phyloP scores from a whole-genome alignment of 2,329 filamentous ascomycete genomes.

The Pestalotiopsis sp. region DNA sequence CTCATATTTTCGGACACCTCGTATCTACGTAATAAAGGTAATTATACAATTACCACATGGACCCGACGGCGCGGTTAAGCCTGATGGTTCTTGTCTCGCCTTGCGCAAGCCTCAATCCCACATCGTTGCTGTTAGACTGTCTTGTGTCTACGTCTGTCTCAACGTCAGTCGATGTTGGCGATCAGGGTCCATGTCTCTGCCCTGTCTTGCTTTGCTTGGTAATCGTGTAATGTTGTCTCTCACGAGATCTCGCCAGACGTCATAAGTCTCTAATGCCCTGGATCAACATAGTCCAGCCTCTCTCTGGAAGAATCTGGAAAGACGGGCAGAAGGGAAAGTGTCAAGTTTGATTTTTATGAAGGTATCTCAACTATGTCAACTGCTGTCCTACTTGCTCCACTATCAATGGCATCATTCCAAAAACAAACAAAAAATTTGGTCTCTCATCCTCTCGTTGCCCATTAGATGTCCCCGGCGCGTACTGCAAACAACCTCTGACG shows the following conservation, averaged over 20 bases:
- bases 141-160: neutral
- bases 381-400: neutral
- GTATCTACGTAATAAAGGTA: too few species aligned
- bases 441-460: constrained; percentile 4
- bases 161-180: neutral
- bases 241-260: neutral
- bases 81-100: neutral
- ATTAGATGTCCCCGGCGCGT: neutral
- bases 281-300: neutral
- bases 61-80: too few species aligned
- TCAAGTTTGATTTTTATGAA: neutral
- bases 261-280: neutral
- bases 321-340: neutral
- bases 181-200: neutral
- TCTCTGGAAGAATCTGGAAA: neutral
- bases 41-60: too few species aligned
- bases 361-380: constrained; percentile 7
- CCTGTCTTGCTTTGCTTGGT: neutral
- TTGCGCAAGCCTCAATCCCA: neutral
- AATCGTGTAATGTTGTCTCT: neutral
- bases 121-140: neutral
- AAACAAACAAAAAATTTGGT: neutral
- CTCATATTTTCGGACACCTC: too few species aligned
- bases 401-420: constrained; percentile 1
- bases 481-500: neutral